Percentiles rank a stretch among this genome's conserved stretches.
Conservation (phyloP, 106 monocot species). For the Dendrobium officinale region DNA sequence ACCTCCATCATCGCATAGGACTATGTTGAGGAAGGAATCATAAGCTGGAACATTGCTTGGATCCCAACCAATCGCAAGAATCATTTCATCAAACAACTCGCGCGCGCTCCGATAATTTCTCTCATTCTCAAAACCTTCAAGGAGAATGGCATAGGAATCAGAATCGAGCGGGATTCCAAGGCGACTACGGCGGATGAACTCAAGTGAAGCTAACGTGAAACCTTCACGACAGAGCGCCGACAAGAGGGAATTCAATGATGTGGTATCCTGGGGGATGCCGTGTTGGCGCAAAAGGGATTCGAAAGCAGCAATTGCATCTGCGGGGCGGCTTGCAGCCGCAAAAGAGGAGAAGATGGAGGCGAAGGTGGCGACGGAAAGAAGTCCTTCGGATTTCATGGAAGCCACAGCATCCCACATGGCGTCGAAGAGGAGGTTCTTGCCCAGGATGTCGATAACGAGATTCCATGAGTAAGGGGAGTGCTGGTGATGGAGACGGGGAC, state of each 20-base stretch:
- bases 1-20: constrained; percentile 6
- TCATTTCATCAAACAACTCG: constrained; percentile 59
- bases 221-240: constrained; percentile 59
- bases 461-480: constrained; percentile 83
- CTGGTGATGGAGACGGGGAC: constrained; percentile 12
- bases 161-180: constrained; percentile 31
- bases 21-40: constrained; percentile 56
- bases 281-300: constrained; percentile 22
- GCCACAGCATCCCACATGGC: constrained; percentile 64
- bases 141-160: constrained; percentile 72
- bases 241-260: constrained; percentile 67
- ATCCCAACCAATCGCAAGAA: constrained; percentile 36
- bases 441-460: constrained; percentile 85
- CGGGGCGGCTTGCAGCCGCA: constrained; percentile 28
- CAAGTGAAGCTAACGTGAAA: constrained; percentile 16
- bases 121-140: constrained; percentile 77
- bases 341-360: constrained; percentile 73
- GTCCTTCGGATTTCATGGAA: constrained; percentile 32
- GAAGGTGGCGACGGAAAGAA: constrained; percentile 78
- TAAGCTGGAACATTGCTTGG: constrained; percentile 51
- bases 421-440: constrained; percentile 63
- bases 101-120: constrained; percentile 23
- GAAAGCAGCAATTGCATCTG: constrained; percentile 43
- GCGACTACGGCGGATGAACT: constrained; percentile 11
- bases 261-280: constrained; percentile 35